Evolutionary conservation across 768 basidiomycete genomes (phyloP).

Genomic region (Glaciozyma antarctica): DNA sequence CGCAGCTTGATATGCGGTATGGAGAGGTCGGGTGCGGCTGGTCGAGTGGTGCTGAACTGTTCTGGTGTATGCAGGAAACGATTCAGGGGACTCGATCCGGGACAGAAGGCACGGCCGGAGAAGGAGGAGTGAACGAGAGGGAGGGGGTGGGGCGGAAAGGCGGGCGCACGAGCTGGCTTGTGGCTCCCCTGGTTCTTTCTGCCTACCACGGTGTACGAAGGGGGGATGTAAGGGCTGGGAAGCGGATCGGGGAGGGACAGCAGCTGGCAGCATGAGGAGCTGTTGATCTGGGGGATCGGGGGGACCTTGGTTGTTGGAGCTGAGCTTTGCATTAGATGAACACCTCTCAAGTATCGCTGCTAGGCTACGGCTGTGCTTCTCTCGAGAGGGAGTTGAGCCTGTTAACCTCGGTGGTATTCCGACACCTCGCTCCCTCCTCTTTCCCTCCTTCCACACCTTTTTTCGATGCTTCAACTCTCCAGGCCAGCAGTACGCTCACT

Average conservation of each 20-base stretch:
- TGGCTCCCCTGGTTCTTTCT: too few relatives aligned
- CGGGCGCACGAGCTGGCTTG: too few relatives aligned
- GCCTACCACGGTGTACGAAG: too few relatives aligned
- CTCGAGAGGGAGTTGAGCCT: too few relatives aligned
- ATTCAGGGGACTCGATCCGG: slow-evolving; percentile 29
- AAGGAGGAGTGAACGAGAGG: too few relatives aligned
- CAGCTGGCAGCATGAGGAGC: too few relatives aligned
- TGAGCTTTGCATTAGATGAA: background rate
- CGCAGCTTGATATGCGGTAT: slow-evolving; percentile 31
- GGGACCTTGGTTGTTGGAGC: background rate
- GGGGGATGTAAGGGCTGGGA: too few relatives aligned
- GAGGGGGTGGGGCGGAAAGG: too few relatives aligned
- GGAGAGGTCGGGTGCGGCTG: too few relatives aligned
- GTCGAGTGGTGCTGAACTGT: background rate
- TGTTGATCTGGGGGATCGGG: background rate
- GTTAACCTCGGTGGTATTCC: background rate
- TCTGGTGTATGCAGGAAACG: slow-evolving; percentile 20
- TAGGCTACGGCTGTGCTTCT: too few relatives aligned
- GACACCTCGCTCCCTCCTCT: background rate
- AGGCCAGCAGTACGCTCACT: background rate
- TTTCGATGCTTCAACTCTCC: background rate
- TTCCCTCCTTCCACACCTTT: background rate
- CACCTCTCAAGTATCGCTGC: background rate
- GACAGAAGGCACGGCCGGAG: slow-evolving; percentile 4
- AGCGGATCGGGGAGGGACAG: too few relatives aligned